Evolutionary conservation across 2,329 filamentous ascomycete species (phyloP), one percentile per base, ranked within the genome.

Genomic region (Cladosporium sp.): DNA sequence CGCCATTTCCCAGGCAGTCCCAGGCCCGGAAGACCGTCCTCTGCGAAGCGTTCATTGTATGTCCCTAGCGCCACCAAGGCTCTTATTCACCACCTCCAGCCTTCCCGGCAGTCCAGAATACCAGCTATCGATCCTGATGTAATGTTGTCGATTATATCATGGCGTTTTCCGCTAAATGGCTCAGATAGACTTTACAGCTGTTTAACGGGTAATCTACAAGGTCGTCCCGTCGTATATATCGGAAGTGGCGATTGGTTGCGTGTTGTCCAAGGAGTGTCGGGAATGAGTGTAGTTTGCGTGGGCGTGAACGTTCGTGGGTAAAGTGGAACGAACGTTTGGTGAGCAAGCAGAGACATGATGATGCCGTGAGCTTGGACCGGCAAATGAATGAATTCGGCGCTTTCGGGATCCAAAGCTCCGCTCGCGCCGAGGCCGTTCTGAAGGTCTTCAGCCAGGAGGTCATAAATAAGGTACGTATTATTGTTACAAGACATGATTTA

Each of bases 1-100:
- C 68, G 42, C 70, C 70, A 40, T 68, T 72, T 12, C 70, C 70
- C 34, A 69, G 38, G 54, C 70, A 70, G 45, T 71, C 64, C 70
- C 70, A 73, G 12, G 70, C 70, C 51, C 63, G 61, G 49, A 63
- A 64, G 59, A 65, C 65, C 15, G 68, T 22, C 14, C 47, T 51
- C 28, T 52, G 54, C 17, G 54, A 49, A 15, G 34, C 25, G 34
- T 37, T 47, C 54, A 56, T 56, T 8, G 20, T 49, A n/a, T 45
- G 15, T 17, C 25, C 22, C 34, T 19, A 1, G 42, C 20, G 15
- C 14, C 30, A 20, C 14, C 5, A 20, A 14, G 38, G 51, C 39
- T 42, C 15, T n/a, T 22, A 6, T 11, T 39, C 8, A 8, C 22
- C 37, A 30, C 37, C n/a, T 4, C 38, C 22, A 9, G 22, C 30